Evolutionary conservation across 2,329 filamentous ascomycete genomes (phyloP).

Genomic region (Bipolaris zeicola): DNA sequence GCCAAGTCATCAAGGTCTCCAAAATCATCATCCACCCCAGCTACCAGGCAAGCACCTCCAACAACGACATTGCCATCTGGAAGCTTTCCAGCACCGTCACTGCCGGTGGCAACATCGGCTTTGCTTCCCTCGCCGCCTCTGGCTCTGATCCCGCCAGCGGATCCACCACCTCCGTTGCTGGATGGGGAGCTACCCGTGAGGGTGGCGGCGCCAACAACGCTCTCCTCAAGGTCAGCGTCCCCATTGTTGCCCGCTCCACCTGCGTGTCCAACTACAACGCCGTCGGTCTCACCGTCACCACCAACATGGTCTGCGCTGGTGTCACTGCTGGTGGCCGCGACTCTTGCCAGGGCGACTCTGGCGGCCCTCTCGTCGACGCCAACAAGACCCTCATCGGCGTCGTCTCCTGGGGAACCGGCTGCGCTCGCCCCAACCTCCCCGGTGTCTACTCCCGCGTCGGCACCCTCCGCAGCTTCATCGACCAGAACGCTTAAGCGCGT

Average conservation of each 20-base stretch:
- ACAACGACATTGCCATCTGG: conserved; percentile 35
- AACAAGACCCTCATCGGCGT: conserved; percentile 12
- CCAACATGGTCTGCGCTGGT: conserved; percentile 39
- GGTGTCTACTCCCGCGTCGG: conserved; percentile 36
- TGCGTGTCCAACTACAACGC: conserved; percentile 29
- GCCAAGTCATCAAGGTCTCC: conserved; percentile 25
- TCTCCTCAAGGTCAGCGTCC: conserved; percentile 38
- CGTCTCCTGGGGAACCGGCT: conserved; percentile 24
- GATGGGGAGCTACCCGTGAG: conserved; percentile 30
- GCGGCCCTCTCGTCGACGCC: conserved; percentile 33
- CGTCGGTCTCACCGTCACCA: conserved; percentile 20
- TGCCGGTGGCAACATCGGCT: conserved; percentile 32
- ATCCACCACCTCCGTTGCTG: conserved; percentile 28
- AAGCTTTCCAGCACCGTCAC: conserved; percentile 32
- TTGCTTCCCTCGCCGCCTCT: conserved; percentile 28
- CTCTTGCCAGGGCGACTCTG: conserved; percentile 43
- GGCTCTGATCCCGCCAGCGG: conserved; percentile 33
- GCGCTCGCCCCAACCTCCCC: conserved; percentile 26
- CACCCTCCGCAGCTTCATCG: conserved; percentile 26
- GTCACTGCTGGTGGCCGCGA: conserved; percentile 34
- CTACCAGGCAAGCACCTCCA: conserved; percentile 20
- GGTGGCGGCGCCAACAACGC: conserved; percentile 16
- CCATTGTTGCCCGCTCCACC: conserved; percentile 32
- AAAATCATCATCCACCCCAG: conserved; percentile 27
- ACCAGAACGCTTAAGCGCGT: conserved; percentile 21